Conservation (phyloP, 225 moss, liverwort and hornwort genomes). For the Neckera pumila region DNA sequence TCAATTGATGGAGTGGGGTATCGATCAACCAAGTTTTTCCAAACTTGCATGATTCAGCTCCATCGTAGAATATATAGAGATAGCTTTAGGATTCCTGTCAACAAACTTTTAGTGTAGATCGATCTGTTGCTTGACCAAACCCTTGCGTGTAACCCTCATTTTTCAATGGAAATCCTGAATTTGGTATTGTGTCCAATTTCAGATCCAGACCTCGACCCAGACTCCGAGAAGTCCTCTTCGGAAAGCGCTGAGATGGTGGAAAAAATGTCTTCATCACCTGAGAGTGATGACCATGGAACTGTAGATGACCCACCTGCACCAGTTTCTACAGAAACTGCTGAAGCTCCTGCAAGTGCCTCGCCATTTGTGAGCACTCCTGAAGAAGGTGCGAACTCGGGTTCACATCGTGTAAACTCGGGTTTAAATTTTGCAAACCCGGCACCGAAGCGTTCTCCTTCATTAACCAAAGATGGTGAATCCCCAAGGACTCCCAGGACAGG, state of each 20-base stretch:
- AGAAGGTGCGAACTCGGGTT: neutral
- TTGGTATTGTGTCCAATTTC: conserved; percentile 3
- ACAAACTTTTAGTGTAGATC: neutral
- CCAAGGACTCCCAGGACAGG: neutral
- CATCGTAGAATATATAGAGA: neutral
- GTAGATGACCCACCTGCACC: neutral
- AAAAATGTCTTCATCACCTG: neutral
- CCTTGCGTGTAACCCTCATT: neutral
- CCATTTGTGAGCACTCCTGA: neutral
- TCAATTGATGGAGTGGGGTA: neutral
- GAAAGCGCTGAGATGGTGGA: conserved; percentile 20
- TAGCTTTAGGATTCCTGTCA: neutral
- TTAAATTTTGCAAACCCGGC: neutral
- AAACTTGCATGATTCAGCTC: neutral
- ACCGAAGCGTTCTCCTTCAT: neutral
- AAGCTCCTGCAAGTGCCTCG: neutral
- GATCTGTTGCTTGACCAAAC: neutral
- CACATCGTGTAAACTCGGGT: neutral
- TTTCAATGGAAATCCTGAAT: neutral
- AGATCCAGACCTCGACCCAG: conserved; percentile 14
- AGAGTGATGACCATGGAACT: neutral
- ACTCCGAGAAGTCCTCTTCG: neutral
- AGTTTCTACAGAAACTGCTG: neutral
- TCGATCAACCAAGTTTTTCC: neutral
- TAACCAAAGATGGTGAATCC: neutral